These are phyloP conservation scores for Gossypium mustelinum DNA, from an alignment of 345 rosid species.

Conservation along the genomic window DNA sequence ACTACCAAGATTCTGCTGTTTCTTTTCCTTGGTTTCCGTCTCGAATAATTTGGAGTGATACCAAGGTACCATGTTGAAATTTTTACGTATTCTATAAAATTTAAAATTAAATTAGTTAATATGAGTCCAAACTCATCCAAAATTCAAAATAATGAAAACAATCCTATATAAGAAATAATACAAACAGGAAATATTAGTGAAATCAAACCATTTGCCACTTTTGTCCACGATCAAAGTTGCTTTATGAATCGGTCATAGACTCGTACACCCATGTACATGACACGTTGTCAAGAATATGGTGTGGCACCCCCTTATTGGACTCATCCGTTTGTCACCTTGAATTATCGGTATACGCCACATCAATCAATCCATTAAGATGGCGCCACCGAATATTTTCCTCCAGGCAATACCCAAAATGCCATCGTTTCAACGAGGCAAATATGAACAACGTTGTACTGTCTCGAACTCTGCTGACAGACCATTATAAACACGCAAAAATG, in stretches of 20 bases:
- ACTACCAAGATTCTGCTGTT: too few species aligned
- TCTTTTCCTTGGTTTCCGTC: too few species aligned
- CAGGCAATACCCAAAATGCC: neutral
- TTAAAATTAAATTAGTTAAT: too few species aligned
- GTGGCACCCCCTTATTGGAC: constrained; percentile 13
- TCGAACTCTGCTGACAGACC: neutral
- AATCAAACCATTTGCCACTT: neutral
- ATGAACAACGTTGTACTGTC: neutral
- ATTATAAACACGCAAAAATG: neutral
- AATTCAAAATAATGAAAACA: too few species aligned
- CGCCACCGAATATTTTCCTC: neutral
- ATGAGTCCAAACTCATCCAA: too few species aligned
- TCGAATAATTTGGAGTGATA: too few species aligned
- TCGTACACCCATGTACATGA: neutral
- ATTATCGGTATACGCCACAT: neutral
- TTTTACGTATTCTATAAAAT: too few species aligned
- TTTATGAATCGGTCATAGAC: neutral
- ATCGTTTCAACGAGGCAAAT: neutral
- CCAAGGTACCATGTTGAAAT: too few species aligned
- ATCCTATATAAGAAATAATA: too few species aligned
- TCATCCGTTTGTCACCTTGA: neutral
- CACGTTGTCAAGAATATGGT: neutral
- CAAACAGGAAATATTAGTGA: too few species aligned
- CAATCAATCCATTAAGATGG: neutral
- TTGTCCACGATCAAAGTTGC: neutral